Evolutionary conservation across 148 eudicot species (phyloP), one percentile per base, ranked within the genome.

Genomic region (Polygonum maritimum): DNA sequence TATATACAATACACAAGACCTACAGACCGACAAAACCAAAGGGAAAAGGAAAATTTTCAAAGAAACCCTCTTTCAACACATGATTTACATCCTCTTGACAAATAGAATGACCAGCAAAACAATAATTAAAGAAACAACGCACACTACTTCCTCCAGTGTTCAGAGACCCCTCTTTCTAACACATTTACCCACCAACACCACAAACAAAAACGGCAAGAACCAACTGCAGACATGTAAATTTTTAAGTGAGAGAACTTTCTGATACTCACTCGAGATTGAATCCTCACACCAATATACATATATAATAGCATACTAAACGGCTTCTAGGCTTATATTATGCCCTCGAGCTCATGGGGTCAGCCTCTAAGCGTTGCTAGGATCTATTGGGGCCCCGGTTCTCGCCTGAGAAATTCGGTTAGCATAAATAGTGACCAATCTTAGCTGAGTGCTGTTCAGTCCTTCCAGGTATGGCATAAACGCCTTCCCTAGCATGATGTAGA

Each of bases 371-470:
- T 82, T 79, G 79, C 77, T 82, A 15, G 86, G 86, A 74, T 91
- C 95, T 19, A 95, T 85, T 36, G 97, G 80, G 45, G 88, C 69
- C 10, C 98, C 97, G 0, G 91, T 87, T 76, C 98, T 88, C 19
- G 98, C 98, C 81, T 90, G 92, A 73, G 98, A 95, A 83, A 95
- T 95, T 58, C 98, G 83, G 60, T 94, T 92, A 7, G 98, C 98
- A 75, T 94, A 94, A 54, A 94, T 92, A 0, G 98, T 94, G 73
- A 94, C 98, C 85, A 94, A 80, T 57, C 97, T 84, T 78, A 94
- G 80, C 74, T 94, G 98, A 19, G 98, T 94, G 77, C 92, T 90
- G 86, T 90, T 94, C 21, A 94, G 97, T 38, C 98, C 97, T 78
- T 92, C 97, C 85, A 94, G 79, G 77, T 92, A 84, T 13, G 98